Evolutionary conservation across 352 stramenopile species (phyloP).

Genomic region (Phytopythium montanum): DNA sequence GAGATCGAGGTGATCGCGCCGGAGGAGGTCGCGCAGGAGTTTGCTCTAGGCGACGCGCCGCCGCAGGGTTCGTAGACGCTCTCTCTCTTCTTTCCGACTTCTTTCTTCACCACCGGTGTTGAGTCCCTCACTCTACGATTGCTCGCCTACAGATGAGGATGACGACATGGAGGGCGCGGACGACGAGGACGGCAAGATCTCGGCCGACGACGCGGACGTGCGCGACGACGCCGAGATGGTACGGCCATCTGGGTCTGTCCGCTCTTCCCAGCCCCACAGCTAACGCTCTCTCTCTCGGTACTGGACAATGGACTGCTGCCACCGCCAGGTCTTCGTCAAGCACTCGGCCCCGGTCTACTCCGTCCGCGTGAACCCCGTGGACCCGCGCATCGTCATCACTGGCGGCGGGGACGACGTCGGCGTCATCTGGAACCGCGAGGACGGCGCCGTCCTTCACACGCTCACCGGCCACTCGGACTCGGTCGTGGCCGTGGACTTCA

Average conservation of each 20-base stretch:
- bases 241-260: not conserved
- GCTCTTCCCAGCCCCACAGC: not conserved
- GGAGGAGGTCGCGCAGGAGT: slow-evolving; percentile 80
- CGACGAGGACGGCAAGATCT: slow-evolving; percentile 58
- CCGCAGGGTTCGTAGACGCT: slow-evolving; percentile 44
- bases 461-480: slow-evolving; percentile 80
- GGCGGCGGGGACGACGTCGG: slow-evolving; percentile 82
- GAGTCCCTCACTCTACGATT: not conserved
- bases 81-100: too few species aligned
- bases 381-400: slow-evolving; percentile 78
- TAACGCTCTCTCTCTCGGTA: not conserved
- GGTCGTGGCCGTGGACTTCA: slow-evolving; percentile 83
- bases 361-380: slow-evolving; percentile 74
- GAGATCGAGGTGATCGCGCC: slow-evolving; percentile 82
- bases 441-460: slow-evolving; percentile 73
- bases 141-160: slow-evolving; percentile 39
- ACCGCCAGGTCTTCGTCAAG: slow-evolving; percentile 69
- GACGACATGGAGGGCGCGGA: slow-evolving; percentile 51
- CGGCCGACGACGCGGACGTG: slow-evolving; percentile 61
- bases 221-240: slow-evolving; percentile 76
- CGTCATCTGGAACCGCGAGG: slow-evolving; percentile 86
- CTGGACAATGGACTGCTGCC: not conserved
- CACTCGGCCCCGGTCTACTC: slow-evolving; percentile 81
- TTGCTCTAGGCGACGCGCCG: slow-evolving; percentile 68
- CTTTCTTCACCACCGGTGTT: not conserved